Conservation (phyloP, 2,329 filamentous ascomycete species). For the Pseudocercospora ulei region DNA sequence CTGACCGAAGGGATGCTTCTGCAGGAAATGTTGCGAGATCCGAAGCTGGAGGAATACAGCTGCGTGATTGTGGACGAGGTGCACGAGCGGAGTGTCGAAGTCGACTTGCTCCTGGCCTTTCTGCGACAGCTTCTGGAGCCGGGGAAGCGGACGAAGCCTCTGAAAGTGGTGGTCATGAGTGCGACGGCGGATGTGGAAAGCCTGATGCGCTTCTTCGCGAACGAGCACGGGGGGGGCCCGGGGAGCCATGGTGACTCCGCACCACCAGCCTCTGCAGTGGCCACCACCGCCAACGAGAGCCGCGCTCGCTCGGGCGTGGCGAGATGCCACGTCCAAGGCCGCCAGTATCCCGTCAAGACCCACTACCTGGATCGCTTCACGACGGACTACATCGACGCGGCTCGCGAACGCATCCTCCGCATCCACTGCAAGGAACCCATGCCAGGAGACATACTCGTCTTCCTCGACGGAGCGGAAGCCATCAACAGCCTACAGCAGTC, state of each 20-base stretch:
- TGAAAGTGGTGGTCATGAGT: conserved; percentile 95
- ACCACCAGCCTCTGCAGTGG: background rate
- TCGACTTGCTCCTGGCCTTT: conserved; percentile 83
- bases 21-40: conserved; percentile 83
- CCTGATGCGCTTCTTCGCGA: conserved; percentile 63
- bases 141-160: conserved; percentile 50
- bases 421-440: conserved; percentile 69
- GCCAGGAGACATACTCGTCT: conserved; percentile 89
- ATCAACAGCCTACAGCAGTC: conserved; percentile 73
- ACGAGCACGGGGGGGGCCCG: conserved; percentile 15
- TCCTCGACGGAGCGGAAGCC: conserved; percentile 84
- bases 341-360: conserved; percentile 75
- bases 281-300: background rate
- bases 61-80: conserved; percentile 92
- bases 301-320: conserved; percentile 10
- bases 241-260: background rate
- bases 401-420: conserved; percentile 72
- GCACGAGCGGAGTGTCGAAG: conserved; percentile 89
- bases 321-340: conserved; percentile 63
- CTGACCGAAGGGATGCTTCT: conserved; percentile 93
- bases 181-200: conserved; percentile 82
- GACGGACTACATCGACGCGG: conserved; percentile 69
- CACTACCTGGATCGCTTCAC: conserved; percentile 65
- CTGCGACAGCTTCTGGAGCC: conserved; percentile 63
- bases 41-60: conserved; percentile 72